phyloP scores from a whole-genome alignment of 371 early-diverging fungal species.

The Zopfochytrium polystomum region DNA sequence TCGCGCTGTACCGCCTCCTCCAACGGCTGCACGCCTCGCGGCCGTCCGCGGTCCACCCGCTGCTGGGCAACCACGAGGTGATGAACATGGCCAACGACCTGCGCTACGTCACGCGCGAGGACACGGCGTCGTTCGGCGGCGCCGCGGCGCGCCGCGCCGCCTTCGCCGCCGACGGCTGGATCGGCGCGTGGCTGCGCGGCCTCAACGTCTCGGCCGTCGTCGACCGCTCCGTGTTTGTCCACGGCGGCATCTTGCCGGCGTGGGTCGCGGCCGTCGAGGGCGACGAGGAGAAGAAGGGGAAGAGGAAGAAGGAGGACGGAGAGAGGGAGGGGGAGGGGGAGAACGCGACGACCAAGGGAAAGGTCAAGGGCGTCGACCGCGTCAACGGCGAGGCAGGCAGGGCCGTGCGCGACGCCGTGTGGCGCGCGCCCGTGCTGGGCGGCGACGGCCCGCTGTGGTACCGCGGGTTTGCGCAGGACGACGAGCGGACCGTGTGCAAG shows the following conservation, averaged over 20 bases:
- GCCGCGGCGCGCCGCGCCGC: slow-evolving; percentile 49
- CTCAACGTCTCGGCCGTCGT: slow-evolving; percentile 62
- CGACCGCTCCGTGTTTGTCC: slow-evolving; percentile 66
- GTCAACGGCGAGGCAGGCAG: slow-evolving; percentile 54
- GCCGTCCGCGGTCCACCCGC: slow-evolving; percentile 7
- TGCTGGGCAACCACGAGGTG: slow-evolving; percentile 63
- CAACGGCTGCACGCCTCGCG: slow-evolving; percentile 26
- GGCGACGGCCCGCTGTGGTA: slow-evolving; percentile 53
- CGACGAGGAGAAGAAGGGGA: too few relatives aligned
- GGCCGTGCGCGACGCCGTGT: slow-evolving; percentile 29
- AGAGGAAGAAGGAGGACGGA: neutral
- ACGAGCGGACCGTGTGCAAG: slow-evolving; percentile 52
- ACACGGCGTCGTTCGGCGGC: slow-evolving; percentile 65
- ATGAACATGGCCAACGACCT: slow-evolving; percentile 66
- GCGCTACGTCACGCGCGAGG: slow-evolving; percentile 68
- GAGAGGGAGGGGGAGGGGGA: neutral
- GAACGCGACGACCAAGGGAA: neutral
- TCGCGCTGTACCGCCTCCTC: slow-evolving; percentile 60
- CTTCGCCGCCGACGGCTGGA: slow-evolving; percentile 62
- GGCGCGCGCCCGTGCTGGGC: slow-evolving; percentile 28
- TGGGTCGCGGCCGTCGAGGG: slow-evolving; percentile 13
- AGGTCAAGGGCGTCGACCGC: slow-evolving; percentile 47
- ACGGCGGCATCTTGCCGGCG: slow-evolving; percentile 53
- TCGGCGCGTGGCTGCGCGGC: slow-evolving; percentile 57
- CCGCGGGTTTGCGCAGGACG: slow-evolving; percentile 62